A percentile compares a stretch with the other conserved stretches of the same genome.
Evolutionary conservation across 2,329 filamentous ascomycete genomes (phyloP).

Genomic region (Stachybotrys chartarum): DNA sequence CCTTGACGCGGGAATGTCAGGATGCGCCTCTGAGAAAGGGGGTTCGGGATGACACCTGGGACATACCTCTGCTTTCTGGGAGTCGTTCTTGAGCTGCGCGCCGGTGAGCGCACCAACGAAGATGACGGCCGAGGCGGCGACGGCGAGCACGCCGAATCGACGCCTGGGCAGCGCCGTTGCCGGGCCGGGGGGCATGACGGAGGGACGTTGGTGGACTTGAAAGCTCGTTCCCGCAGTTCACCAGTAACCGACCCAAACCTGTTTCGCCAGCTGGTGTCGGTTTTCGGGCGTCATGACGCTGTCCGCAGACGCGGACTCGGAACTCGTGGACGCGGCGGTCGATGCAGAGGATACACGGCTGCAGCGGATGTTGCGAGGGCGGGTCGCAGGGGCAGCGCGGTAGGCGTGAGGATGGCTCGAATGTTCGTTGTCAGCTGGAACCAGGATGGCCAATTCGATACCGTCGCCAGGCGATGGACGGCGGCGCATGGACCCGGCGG

Average conservation of each 20-base stretch:
- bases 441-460: background rate
- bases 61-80: constrained; percentile 36
- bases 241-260: constrained; percentile 20
- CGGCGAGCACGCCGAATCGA: constrained; percentile 29
- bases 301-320: constrained; percentile 1
- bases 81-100: constrained; percentile 40
- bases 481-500: background rate
- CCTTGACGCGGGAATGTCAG: constrained; percentile 5
- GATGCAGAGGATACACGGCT: background rate
- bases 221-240: constrained; percentile 2
- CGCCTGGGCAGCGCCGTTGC: constrained; percentile 11
- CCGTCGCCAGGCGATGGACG: background rate
- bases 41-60: background rate
- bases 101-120: constrained; percentile 41
- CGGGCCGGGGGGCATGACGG: background rate
- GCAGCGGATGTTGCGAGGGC: background rate
- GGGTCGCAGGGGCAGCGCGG: constrained; percentile 5
- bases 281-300: constrained; percentile 11
- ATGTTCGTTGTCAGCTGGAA: background rate
- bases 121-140: constrained; percentile 37
- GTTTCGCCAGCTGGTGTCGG: constrained; percentile 12
- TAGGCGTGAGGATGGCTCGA: background rate
- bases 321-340: constrained; percentile 4
- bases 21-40: constrained; percentile 5
- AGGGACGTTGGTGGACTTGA: background rate